phyloP scores from a whole-genome alignment of 495 filamentous ascomycete species.

The Neurospora sp. region DNA sequence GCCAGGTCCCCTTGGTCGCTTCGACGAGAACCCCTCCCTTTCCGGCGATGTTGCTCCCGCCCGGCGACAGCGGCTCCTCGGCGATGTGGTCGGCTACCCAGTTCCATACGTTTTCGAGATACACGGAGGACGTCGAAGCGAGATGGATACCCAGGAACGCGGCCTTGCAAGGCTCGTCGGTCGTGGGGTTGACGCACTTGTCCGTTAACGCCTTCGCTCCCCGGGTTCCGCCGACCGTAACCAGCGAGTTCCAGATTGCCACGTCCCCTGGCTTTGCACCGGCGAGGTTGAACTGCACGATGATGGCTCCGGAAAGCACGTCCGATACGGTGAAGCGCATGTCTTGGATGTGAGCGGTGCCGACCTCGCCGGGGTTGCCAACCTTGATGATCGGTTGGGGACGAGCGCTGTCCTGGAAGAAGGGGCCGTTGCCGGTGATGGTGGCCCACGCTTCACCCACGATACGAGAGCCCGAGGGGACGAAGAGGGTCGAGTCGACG shows the following conservation, averaged over 20 bases:
- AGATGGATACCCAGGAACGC: constrained; percentile 62
- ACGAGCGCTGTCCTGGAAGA: constrained; percentile 39
- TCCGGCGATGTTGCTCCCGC: constrained; percentile 32
- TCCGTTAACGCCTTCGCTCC: constrained; percentile 29
- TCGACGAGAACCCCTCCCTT: constrained; percentile 48
- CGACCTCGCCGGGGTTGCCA: constrained; percentile 47
- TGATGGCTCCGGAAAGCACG: constrained; percentile 37
- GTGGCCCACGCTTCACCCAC: constrained; percentile 41
- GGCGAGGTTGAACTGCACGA: constrained; percentile 50
- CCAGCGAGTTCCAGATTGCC: constrained; percentile 50
- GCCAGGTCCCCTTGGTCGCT: constrained; percentile 48
- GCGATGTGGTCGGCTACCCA: constrained; percentile 69
- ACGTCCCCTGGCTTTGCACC: constrained; percentile 45
- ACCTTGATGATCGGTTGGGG: constrained; percentile 51
- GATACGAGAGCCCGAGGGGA: constrained; percentile 46
- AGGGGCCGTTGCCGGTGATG: constrained; percentile 36
- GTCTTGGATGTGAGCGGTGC: constrained; percentile 48
- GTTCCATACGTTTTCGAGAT: constrained; percentile 62
- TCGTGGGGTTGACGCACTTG: constrained; percentile 30
- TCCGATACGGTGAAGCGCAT: constrained; percentile 41
- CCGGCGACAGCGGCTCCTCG: constrained; percentile 36
- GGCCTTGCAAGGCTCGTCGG: constrained; percentile 48
- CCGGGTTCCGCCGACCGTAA: constrained; percentile 50
- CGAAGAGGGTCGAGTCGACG: constrained; percentile 35
- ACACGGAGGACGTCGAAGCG: constrained; percentile 44